Base-by-base conservation (phyloP, 2,329 filamentous ascomycete species). In the Penicillium vulpinum region DNA sequence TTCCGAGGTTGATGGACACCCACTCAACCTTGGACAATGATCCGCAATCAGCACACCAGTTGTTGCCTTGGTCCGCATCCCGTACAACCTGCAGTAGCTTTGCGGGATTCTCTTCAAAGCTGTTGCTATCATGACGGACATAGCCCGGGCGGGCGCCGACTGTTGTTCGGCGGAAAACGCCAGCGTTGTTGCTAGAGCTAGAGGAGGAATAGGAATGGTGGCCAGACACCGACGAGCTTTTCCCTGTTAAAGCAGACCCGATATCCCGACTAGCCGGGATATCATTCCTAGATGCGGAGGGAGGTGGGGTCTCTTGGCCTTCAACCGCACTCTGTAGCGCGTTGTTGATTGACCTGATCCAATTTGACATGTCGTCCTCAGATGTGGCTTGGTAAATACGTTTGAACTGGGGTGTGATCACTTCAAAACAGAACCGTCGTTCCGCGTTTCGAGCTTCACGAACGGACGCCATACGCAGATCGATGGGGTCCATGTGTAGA, bases 1-100 rank as follows among this genome's bases (percentile, higher is more conserved):
- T 96, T 44, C 91, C 94, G 5, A 99, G 82, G 68, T 99, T 99
- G 76, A 99, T 96, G 0, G 94, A 97, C 28, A 97, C 94, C 94
- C 94, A 99, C 75, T 99, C 94, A 22, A 96, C 92, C 78, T 97
- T 97, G 69, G 87, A 85, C 33, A 89, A 88, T 8, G 92, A 95
- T 11, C 91, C 90, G 70, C 94, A 99, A 73, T 99, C 94, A 16
- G 94, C 94, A 72, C 94, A 99, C 84, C 89, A 90, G 64, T 86
- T 88, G 75, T 99, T 99, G 39, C 91, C 92, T 67, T 96, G 89
- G 69, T 99, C 94, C 48, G 89, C 90, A 56, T 95, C 90, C 48
- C 93, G 88, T 40, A 99, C 85, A 70, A 89, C 87, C 71, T 96
- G 91, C 5, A 99, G 82, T 9, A 99, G 81, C 72, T 88, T 92